A percentile compares a stretch with the other conserved stretches of the same genome.
phyloP scores from a whole-genome alignment of 179 eudicot species.

The Amaranthus tricolor region DNA sequence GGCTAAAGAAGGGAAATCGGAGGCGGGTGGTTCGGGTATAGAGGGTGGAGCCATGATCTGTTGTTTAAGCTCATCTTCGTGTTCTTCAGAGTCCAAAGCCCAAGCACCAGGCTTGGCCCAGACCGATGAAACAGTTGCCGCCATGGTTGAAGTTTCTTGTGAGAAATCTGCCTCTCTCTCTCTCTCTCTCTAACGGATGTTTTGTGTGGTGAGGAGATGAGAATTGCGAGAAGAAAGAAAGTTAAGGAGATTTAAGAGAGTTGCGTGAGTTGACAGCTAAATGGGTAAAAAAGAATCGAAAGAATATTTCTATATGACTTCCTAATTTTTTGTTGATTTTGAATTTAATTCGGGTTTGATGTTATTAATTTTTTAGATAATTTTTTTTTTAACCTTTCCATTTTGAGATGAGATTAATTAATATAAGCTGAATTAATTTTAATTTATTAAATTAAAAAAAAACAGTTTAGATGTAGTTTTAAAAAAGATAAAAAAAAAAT shows the following conservation, averaged over 20 bases:
- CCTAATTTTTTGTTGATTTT: background rate
- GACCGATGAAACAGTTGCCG: slow-evolving; percentile 70
- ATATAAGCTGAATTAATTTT: no score
- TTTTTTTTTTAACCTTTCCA: background rate
- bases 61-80: slow-evolving; percentile 57
- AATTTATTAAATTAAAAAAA: no score
- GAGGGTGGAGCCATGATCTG: slow-evolving; percentile 19
- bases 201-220: background rate
- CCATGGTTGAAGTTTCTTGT: slow-evolving; percentile 39
- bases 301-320: background rate
- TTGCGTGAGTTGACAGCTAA: slow-evolving; percentile 28
- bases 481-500: no score
- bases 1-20: slow-evolving; percentile 67
- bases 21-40: slow-evolving; percentile 31
- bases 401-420: no score
- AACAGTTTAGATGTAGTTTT: no score
- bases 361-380: background rate
- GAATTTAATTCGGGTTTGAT: no score
- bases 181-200: background rate
- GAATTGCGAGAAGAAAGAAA: background rate
- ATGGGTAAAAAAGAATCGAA: background rate
- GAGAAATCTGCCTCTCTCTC: slow-evolving; percentile 19
- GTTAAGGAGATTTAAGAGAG: background rate
- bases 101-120: slow-evolving; percentile 89
- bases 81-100: slow-evolving; percentile 88